Base-by-base conservation (phyloP, 2,329 filamentous ascomycete genomes). In the Xylaria sp. region DNA sequence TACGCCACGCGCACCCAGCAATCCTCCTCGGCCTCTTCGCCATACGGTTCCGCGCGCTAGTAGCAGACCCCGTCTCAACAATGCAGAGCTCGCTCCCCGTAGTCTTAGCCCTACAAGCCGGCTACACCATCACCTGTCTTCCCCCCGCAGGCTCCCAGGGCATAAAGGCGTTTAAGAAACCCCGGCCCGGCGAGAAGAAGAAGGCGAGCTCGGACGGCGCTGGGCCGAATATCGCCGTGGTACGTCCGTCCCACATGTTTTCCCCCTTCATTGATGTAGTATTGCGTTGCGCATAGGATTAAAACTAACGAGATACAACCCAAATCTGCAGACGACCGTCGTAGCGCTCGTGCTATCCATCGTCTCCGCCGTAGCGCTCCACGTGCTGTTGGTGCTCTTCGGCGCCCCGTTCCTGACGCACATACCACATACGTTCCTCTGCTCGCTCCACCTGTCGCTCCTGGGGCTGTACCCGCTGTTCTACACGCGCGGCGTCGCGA, bases 341-440 rank as follows among this genome's bases (percentile, higher is more conserved):
- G 84, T 94, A 66, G 91, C 92, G 8, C 86, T 95, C 39, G 79
- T 89, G 55, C 82, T 91, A 13, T 78, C 81, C 20, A 60, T 75
- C 18, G 64, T 81, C 56, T 69, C 74, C 28, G 72, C 72, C 55
- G 58, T 60, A 15, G 73, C 79, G 33, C 75, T 91, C 25, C 85
- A 90, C 78, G 78, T 89, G 52, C 82, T 90, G 46, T 87, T 97
- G 75, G 86, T 98, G 76, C 91, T 98, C 73, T 97, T 98, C 81
- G 96, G 96, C 77, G 96, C 95, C 8, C 96, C 96, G 0, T 85
- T 97, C 62, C 92, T 95, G 39, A 93, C 93, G 0, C 93, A 98
- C 79, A 83, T 91, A 60, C 78, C 85, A 3, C 91, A 97, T 73
- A 99, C 96, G 0, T 79, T 93, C 39, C 89, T 98, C 43, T 92